A percentile compares a stretch with the other conserved stretches of the same genome.
Conservation (phyloP, 805 yeast species). For the Maudiozyma barnettii region DNA sequence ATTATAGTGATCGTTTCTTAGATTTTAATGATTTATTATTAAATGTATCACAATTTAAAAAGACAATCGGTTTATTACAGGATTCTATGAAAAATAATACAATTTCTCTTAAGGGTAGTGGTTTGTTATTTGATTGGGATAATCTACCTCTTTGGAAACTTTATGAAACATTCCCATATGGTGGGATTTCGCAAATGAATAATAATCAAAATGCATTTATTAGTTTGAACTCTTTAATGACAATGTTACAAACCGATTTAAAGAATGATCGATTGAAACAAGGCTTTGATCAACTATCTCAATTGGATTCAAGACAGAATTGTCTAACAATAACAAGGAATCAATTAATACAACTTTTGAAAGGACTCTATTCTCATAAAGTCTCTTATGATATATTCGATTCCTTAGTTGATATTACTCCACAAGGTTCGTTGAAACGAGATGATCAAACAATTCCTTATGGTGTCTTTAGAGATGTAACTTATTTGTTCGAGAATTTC, state of each 20-base stretch:
- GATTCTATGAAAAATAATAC: slow-evolving; percentile 26
- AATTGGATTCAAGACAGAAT: slow-evolving; percentile 22
- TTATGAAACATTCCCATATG: slow-evolving; percentile 20
- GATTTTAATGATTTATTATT: slow-evolving; percentile 32
- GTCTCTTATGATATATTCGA: slow-evolving; percentile 30
- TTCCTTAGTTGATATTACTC: slow-evolving; percentile 19
- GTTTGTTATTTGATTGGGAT: slow-evolving; percentile 30
- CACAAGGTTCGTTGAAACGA: slow-evolving; percentile 18
- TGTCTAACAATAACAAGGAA: slow-evolving; percentile 29
- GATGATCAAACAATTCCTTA: slow-evolving; percentile 28
- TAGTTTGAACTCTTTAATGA: slow-evolving; percentile 32
- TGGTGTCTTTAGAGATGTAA: slow-evolving; percentile 32
- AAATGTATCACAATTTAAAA: slow-evolving; percentile 25
- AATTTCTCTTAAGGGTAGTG: slow-evolving; percentile 10
- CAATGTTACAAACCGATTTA: slow-evolving; percentile 35
- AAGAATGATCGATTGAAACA: slow-evolving; percentile 29
- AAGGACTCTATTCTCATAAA: slow-evolving; percentile 31
- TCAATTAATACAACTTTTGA: slow-evolving; percentile 29
- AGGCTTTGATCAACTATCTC: slow-evolving; percentile 26
- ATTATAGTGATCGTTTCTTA: slow-evolving; percentile 31
- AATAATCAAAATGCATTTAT: slow-evolving; percentile 21
- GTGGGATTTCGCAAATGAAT: not conserved
- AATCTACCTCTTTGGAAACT: slow-evolving; percentile 22
- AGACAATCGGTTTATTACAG: slow-evolving; percentile 28
- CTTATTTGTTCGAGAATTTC: slow-evolving; percentile 32